Evolutionary conservation across 257 asterid species (phyloP).

Genomic region (Ocimum tenuiflorum): DNA sequence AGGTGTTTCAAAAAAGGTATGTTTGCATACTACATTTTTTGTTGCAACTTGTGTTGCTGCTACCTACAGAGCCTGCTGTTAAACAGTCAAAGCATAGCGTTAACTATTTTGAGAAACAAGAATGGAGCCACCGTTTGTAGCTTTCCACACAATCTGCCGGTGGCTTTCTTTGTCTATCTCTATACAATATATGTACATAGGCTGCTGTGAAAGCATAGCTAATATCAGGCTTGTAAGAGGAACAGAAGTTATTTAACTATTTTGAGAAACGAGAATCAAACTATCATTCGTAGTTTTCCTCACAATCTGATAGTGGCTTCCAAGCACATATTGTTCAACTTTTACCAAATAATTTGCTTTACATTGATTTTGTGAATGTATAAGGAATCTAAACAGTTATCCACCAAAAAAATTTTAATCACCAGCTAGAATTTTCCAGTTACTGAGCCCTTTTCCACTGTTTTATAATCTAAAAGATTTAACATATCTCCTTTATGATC

Average conservation of each 20-base stretch:
- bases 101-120: too few species aligned
- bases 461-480: neutral
- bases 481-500: neutral
- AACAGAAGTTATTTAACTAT: neutral
- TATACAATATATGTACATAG: neutral
- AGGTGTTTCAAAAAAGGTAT: slow-evolving; percentile 78
- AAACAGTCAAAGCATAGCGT: neutral
- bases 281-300: neutral
- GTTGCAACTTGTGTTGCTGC: neutral
- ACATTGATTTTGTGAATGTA: neutral
- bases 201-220: neutral
- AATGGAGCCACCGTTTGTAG: too few species aligned
- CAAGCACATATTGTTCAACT: neutral
- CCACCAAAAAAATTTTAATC: neutral
- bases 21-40: neutral
- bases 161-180: neutral
- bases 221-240: neutral
- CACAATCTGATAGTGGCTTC: neutral
- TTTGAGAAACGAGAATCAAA: neutral
- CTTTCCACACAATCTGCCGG: too few species aligned
- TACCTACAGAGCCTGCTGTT: neutral
- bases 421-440: neutral
- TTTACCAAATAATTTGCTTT: neutral
- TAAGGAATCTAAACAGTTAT: neutral
- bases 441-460: slow-evolving; percentile 1